Percentiles rank a stretch among this genome's conserved stretches.
These are phyloP conservation scores for Trypanosoma boissoni DNA, from an alignment of 208 protist species.

Conservation along the genomic window DNA sequence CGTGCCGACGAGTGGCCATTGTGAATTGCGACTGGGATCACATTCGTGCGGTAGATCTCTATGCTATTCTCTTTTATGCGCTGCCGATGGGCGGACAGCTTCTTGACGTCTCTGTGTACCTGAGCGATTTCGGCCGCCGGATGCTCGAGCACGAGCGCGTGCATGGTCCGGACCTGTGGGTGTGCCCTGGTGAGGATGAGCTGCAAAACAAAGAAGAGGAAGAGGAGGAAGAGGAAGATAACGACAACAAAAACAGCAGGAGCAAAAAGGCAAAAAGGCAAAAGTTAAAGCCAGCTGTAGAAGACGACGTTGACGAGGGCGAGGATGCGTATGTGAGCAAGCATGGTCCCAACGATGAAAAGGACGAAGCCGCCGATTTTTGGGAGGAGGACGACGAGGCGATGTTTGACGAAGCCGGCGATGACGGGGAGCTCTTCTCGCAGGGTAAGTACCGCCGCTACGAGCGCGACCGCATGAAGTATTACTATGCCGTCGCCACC, in stretches of 20 bases:
- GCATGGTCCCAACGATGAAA: not conserved
- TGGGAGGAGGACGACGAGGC: slow-evolving; percentile 75
- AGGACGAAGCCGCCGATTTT: slow-evolving; percentile 51
- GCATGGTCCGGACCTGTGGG: slow-evolving; percentile 85
- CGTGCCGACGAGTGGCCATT: slow-evolving; percentile 89
- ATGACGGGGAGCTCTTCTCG: slow-evolving; percentile 89
- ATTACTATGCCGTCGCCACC: slow-evolving; percentile 97
- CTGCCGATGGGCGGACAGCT: slow-evolving; percentile 93
- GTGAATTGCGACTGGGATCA: slow-evolving; percentile 97
- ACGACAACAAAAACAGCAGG: not conserved
- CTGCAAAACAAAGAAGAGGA: slow-evolving; percentile 1
- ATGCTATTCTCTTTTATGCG: slow-evolving; percentile 95
- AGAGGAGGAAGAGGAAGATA: not conserved
- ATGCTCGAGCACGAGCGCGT: slow-evolving; percentile 87
- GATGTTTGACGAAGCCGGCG: slow-evolving; percentile 75
- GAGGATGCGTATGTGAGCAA: slow-evolving; percentile 1
- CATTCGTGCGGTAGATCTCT: slow-evolving; percentile 92
- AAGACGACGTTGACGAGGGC: not conserved
- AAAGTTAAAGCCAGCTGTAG: not conserved
- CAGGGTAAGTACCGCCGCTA: slow-evolving; percentile 91
- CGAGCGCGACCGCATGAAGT: slow-evolving; percentile 93
- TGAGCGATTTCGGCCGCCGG: slow-evolving; percentile 93
- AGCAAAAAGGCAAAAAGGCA: not conserved
- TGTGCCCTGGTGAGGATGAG: slow-evolving; percentile 41
- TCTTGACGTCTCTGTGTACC: slow-evolving; percentile 90